Percentiles rank a stretch among this genome's conserved stretches.
These are phyloP conservation scores for Schwanniomyces etchellsii DNA, from an alignment of 1,139 yeast genomes.

Conservation along the genomic window DNA sequence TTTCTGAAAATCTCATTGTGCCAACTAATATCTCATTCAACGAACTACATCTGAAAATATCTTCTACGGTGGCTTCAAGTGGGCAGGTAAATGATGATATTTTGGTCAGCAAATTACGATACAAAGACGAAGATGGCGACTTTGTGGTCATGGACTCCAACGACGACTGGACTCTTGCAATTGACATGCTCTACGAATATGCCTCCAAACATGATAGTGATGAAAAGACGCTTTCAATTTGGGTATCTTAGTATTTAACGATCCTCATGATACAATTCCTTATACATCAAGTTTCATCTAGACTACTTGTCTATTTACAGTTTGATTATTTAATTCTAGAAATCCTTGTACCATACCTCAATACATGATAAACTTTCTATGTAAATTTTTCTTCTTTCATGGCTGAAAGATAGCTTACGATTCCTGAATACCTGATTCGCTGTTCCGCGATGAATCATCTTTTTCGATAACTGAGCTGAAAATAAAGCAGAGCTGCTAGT, in stretches of 20 bases:
- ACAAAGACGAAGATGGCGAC: conserved; percentile 95
- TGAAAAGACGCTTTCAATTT: conserved; percentile 33
- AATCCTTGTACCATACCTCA: too few relatives aligned
- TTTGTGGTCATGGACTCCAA: conserved; percentile 80
- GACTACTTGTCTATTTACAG: too few relatives aligned
- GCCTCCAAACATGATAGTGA: conserved; percentile 17
- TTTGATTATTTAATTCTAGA: too few relatives aligned
- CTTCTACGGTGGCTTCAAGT: conserved; percentile 29
- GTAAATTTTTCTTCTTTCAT: too few relatives aligned
- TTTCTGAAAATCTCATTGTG: conserved; percentile 31
- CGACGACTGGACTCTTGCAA: conserved; percentile 63
- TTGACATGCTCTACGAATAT: conserved; percentile 47
- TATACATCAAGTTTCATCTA: too few relatives aligned
- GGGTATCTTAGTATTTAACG: conserved; percentile 21
- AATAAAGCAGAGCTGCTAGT: too few relatives aligned
- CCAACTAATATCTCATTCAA: conserved; percentile 39
- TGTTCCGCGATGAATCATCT: too few relatives aligned
- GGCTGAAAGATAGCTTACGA: too few relatives aligned
- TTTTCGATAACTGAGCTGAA: too few relatives aligned
- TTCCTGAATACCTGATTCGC: too few relatives aligned
- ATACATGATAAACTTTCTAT: too few relatives aligned
- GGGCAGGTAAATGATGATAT: conserved; percentile 29
- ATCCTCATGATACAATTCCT: conserved; percentile 1
- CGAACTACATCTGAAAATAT: conserved; percentile 40
- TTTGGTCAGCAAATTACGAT: conserved; percentile 53